Conservation (phyloP, 2,329 filamentous ascomycete genomes). For the Sporothrix protearum region DNA sequence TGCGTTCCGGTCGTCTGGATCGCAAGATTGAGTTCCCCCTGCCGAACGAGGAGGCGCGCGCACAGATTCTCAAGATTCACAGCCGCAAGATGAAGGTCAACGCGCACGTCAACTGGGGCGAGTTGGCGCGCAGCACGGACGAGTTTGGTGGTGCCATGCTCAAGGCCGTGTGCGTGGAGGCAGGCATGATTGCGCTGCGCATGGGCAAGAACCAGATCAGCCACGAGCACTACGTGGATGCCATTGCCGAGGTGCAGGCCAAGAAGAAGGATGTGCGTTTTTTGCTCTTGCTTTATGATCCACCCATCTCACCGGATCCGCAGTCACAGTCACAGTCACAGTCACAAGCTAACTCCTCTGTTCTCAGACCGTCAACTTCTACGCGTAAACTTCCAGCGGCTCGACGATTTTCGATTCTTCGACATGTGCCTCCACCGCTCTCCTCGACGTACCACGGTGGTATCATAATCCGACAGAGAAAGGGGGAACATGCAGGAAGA, state of each 20-base stretch:
- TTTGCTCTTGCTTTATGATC: neutral
- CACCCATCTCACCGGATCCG: neutral
- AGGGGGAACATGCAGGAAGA: neutral
- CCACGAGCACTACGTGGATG: constrained; percentile 98
- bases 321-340: too few relatives aligned
- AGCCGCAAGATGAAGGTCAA: constrained; percentile 98
- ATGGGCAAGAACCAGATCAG: constrained; percentile 94
- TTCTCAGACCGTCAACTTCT: constrained; percentile 55
- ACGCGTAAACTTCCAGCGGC: constrained; percentile 41
- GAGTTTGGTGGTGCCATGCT: constrained; percentile 97
- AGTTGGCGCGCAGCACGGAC: constrained; percentile 92
- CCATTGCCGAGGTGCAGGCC: constrained; percentile 90
- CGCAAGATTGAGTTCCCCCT: constrained; percentile 98
- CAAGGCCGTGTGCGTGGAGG: constrained; percentile 98
- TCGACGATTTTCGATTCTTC: neutral
- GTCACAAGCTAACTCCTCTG: constrained; percentile 31
- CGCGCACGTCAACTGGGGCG: constrained; percentile 86
- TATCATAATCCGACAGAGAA: neutral
- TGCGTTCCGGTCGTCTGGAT: constrained; percentile 88
- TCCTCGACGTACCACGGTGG: neutral
- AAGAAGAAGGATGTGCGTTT: constrained; percentile 83
- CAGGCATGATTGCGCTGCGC: constrained; percentile 95
- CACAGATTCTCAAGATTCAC: constrained; percentile 96
- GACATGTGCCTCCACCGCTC: neutral
- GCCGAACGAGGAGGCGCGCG: constrained; percentile 94